Base-by-base conservation (phyloP, 768 basidiomycete genomes). In the Pleurotus eryngii region DNA sequence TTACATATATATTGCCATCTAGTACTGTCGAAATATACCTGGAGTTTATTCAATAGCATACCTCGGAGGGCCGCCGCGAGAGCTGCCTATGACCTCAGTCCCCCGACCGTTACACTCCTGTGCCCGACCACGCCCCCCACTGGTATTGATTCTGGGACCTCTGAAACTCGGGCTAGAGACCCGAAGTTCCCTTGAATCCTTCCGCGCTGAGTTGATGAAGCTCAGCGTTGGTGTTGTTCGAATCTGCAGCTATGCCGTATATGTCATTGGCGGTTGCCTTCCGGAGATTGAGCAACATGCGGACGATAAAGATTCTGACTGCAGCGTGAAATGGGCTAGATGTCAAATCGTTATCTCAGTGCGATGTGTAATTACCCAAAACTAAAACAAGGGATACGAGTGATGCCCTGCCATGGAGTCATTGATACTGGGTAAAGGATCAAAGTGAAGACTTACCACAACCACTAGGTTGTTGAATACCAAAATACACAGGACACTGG, bases 341-440 rank as follows among this genome's bases (percentile, higher is more conserved):
- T 3, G 30, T 12, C 37, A 8, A 22, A 20, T 12, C 2, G 11
- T 35, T 48, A n/a, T n/a, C n/a, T n/a, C n/a, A n/a, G n/a, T n/a
- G n/a, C 9, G 9, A 15, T 26, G 39, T 39, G 3, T 43, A 61
- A 69, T 17, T 59, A 74, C 74, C 68, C 73, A 62, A 76, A 78
- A 55, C 79, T 76, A 56, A 81, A 79, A 79, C 79, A 81, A 1
- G 78, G 79, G 37, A 80, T 78, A 42, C 68, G 68, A 0, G 77
- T 78, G 5, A 73, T 62, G 12, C 72, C 75, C 76, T 79, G 49
- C 11, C 22, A 8, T 8, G 17, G 27, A n/a, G 42, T 18, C 2
- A 43, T 39, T 20, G 38, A 8, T 35, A 35, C 30, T 35, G 30
- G 6, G 30, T 35, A 35, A 9, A 35, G 30, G 8, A 35, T 11